Percentiles rank a stretch among this genome's conserved stretches.
Conservation (phyloP, 805 yeast genomes). For the Monosporozyma solicola region DNA sequence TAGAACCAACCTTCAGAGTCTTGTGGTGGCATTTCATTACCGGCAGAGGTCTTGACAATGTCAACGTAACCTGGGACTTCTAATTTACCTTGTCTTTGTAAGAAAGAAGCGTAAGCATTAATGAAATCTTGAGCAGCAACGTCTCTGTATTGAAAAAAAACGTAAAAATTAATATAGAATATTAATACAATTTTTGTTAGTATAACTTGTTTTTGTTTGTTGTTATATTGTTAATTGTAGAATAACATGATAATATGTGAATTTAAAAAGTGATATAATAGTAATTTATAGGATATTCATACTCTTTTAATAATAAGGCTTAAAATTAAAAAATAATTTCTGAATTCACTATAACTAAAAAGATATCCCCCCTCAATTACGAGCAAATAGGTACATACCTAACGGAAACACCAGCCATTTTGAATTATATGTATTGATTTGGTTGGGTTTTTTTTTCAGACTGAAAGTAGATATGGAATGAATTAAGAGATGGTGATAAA, state of each 20-base stretch:
- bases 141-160: constrained; percentile 58
- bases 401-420: constrained; percentile 97
- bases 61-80: constrained; percentile 99
- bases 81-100: constrained; percentile 99
- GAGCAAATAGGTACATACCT: constrained; percentile 53
- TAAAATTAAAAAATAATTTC: neutral
- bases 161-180: constrained; percentile 10
- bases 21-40: constrained; percentile 99
- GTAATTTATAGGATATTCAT: neutral
- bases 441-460: neutral
- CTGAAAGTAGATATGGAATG: neutral
- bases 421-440: constrained; percentile 20
- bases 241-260: too few species aligned
- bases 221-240: too few species aligned
- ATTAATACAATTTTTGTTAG: neutral
- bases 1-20: constrained; percentile 99
- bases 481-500: too few species aligned
- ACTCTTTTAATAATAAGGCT: neutral
- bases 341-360: neutral
- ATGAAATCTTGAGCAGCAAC: constrained; percentile 99
- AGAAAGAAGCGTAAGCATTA: constrained; percentile 98
- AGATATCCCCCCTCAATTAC: neutral
- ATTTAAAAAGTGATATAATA: neutral
- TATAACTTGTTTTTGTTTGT: neutral
- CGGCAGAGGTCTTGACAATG: constrained; percentile 97